A percentile compares a stretch with the other conserved stretches of the same genome.
Evolutionary conservation across 495 filamentous ascomycete genomes (phyloP).

Genomic region (Penicillium dipodomyicola): DNA sequence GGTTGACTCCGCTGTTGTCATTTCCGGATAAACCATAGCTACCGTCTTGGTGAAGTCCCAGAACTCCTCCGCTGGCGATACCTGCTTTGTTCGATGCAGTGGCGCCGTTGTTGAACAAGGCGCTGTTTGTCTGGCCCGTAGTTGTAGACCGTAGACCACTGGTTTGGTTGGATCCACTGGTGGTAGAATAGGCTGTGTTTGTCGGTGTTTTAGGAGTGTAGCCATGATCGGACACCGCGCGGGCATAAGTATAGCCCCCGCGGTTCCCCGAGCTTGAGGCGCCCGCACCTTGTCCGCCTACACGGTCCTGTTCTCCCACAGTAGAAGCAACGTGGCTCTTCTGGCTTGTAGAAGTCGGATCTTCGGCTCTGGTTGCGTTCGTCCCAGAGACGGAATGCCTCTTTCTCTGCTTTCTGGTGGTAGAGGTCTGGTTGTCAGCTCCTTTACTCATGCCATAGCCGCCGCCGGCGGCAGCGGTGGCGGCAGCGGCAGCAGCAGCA

Average conservation of each 20-base stretch:
- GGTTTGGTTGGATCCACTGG: not conserved
- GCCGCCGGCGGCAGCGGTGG: not conserved
- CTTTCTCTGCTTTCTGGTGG: not conserved
- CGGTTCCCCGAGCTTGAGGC: not conserved
- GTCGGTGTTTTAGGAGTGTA: not conserved
- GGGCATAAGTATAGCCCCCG: not conserved
- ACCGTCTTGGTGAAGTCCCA: not conserved
- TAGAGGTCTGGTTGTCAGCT: not conserved
- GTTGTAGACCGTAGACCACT: constrained; percentile 2
- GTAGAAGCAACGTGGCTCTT: not conserved
- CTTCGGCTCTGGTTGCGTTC: not conserved
- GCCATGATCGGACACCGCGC: not conserved
- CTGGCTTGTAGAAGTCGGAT: not conserved
- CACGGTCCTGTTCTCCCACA: not conserved
- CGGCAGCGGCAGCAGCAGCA: not conserved
- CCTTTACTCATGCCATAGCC: constrained; percentile 3
- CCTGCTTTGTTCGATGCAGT: not conserved
- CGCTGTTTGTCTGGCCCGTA: not conserved
- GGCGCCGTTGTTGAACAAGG: not conserved
- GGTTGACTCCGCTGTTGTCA: not conserved
- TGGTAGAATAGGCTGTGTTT: not conserved
- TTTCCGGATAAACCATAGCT: not conserved
- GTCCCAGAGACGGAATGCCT: not conserved
- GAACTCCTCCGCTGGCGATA: not conserved
- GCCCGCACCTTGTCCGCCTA: not conserved